phyloP scores from a whole-genome alignment of 73 alveolate genomes.

The Paramecium bursaria region DNA sequence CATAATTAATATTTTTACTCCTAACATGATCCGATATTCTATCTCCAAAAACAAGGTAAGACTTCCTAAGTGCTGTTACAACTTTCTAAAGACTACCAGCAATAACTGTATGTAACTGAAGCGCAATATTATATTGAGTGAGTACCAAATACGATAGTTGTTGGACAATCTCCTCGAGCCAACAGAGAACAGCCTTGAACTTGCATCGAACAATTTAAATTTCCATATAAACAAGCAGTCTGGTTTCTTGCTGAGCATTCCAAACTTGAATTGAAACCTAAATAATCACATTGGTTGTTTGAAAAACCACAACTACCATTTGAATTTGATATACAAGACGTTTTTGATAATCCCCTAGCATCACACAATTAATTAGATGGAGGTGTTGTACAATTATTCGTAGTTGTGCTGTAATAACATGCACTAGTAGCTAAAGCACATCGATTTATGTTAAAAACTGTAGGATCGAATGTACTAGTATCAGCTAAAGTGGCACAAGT shows the following conservation, averaged over 20 bases:
- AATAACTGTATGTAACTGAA: neutral
- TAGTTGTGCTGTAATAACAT: neutral
- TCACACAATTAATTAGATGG: neutral
- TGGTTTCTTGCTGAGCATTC: slow-evolving; percentile 12
- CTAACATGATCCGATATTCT: neutral
- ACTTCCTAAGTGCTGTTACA: neutral
- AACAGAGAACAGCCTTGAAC: neutral
- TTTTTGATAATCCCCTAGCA: neutral
- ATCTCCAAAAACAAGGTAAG: neutral
- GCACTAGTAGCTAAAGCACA: slow-evolving; percentile 35
- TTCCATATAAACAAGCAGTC: neutral
- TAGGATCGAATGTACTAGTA: neutral
- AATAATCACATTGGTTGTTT: neutral
- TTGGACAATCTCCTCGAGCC: neutral
- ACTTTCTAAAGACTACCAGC: slow-evolving; percentile 18
- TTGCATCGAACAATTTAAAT: slow-evolving; percentile 1
- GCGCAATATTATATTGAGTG: neutral
- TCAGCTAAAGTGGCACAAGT: neutral
- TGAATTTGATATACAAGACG: neutral
- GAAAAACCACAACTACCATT: neutral
- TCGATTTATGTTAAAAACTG: neutral
- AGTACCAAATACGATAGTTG: neutral
- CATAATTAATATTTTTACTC: neutral
- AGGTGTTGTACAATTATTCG: neutral
- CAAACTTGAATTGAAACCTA: slow-evolving; percentile 4